Percentiles rank a stretch among this genome's conserved stretches.
Evolutionary conservation across 805 yeast genomes (phyloP).

Genomic region (Zygosaccharomyces bailii): DNA sequence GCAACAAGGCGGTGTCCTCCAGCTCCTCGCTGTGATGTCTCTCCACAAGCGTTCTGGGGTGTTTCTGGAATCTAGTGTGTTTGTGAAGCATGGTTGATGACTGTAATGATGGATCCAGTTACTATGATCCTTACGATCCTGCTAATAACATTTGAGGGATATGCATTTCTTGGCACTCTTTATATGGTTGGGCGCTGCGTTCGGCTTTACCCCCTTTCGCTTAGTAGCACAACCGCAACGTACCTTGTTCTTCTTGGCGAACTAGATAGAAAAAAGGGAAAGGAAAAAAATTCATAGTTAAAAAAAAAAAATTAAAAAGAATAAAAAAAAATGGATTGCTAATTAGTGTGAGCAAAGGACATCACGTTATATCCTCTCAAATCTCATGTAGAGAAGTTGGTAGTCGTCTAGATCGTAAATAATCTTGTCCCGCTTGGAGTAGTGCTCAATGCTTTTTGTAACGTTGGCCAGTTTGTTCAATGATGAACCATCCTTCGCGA

Average conservation of each 20-base stretch:
- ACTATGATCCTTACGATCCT: not conserved
- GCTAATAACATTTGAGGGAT: not conserved
- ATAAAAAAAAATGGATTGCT: not conserved
- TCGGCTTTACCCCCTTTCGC: not conserved
- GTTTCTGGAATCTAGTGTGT: slow-evolving; percentile 15
- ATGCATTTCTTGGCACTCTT: not conserved
- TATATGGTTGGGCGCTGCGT: not conserved
- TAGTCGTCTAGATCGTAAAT: slow-evolving; percentile 73
- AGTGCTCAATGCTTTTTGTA: slow-evolving; percentile 36
- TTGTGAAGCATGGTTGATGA: slow-evolving; percentile 20
- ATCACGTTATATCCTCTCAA: slow-evolving; percentile 35
- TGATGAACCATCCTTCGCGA: slow-evolving; percentile 38
- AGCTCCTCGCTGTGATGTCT: slow-evolving; percentile 8
- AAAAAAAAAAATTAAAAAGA: not conserved
- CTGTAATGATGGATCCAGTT: too few species aligned
- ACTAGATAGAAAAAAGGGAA: not conserved
- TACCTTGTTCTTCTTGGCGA: not conserved
- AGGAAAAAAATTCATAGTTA: not conserved
- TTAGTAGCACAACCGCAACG: not conserved
- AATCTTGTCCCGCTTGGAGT: slow-evolving; percentile 62
- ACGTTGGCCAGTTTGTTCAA: slow-evolving; percentile 36
- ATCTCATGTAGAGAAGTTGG: slow-evolving; percentile 67
- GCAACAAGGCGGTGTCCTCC: slow-evolving; percentile 20
- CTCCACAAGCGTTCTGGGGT: slow-evolving; percentile 16
- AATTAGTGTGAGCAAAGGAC: too few species aligned